phyloP scores from a whole-genome alignment of 1,284 basidiomycete genomes.

The Meripilus lineatus region DNA sequence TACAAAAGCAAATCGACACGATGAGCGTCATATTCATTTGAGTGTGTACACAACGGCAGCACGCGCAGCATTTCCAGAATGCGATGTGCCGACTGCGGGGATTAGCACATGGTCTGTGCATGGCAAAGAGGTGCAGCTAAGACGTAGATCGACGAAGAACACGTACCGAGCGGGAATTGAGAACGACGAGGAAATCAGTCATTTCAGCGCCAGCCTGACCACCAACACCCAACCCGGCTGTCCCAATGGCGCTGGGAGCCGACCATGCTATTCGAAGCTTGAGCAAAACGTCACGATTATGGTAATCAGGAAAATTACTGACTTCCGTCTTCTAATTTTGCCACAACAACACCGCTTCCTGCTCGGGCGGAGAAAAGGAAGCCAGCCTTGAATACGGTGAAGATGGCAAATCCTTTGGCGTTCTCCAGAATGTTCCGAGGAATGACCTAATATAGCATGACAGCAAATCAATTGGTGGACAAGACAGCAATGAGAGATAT shows the following conservation, averaged over 20 bases:
- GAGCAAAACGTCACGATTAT: conserved; percentile 4
- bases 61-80: too few relatives aligned
- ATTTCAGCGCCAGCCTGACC: conserved; percentile 83
- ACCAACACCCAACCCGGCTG: conserved; percentile 91
- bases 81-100: too few relatives aligned
- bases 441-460: conserved; percentile 41
- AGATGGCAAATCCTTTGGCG: conserved; percentile 84
- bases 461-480: not conserved
- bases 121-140: conserved; percentile 17
- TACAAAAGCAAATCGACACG: conserved; percentile 23
- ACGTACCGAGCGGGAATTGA: conserved; percentile 77
- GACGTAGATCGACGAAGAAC: too few relatives aligned
- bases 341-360: conserved; percentile 91
- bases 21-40: too few relatives aligned
- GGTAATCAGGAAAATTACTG: conserved; percentile 29
- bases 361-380: conserved; percentile 77
- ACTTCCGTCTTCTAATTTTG: conserved; percentile 80
- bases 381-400: conserved; percentile 76
- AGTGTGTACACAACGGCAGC: too few relatives aligned
- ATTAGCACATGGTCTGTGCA: too few relatives aligned
- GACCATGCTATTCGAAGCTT: conserved; percentile 68
- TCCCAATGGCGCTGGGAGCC: conserved; percentile 90
- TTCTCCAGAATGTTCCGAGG: conserved; percentile 64
- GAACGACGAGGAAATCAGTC: conserved; percentile 92
- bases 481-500: conserved; percentile 5